phyloP scores from a whole-genome alignment of 2,329 filamentous ascomycete genomes.

The Raffaelea deltoideospora region DNA sequence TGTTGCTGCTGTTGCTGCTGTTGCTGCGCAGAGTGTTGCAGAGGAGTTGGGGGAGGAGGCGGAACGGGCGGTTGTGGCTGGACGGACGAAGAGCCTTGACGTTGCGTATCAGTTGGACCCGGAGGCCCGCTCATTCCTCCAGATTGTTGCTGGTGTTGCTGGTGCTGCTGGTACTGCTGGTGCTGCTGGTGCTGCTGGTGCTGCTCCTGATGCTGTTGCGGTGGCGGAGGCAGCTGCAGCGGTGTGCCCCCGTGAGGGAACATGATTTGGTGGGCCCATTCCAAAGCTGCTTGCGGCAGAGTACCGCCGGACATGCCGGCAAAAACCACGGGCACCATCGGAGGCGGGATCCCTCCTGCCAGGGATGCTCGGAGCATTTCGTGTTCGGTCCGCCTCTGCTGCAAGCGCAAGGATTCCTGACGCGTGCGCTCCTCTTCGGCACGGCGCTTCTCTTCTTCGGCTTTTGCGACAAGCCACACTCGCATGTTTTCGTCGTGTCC shows the following conservation, averaged over 20 bases:
- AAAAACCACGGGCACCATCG: slow-evolving; percentile 62
- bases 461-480: slow-evolving; percentile 54
- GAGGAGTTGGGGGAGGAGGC: background rate
- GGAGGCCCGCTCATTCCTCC: slow-evolving; percentile 16
- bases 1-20: slow-evolving; percentile 3
- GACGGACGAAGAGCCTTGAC: slow-evolving; percentile 21
- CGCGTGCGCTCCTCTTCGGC: slow-evolving; percentile 60
- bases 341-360: slow-evolving; percentile 54
- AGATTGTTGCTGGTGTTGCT: slow-evolving; percentile 19
- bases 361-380: slow-evolving; percentile 57
- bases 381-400: slow-evolving; percentile 59
- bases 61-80: background rate
- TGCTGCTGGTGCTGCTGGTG: slow-evolving; percentile 18
- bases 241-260: slow-evolving; percentile 21
- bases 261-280: slow-evolving; percentile 55
- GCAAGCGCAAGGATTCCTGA: slow-evolving; percentile 50
- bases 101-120: slow-evolving; percentile 34
- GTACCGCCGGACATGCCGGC: slow-evolving; percentile 52
- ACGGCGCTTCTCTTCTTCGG: slow-evolving; percentile 56
- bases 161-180: slow-evolving; percentile 34
- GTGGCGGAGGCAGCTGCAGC: background rate
- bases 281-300: slow-evolving; percentile 44
- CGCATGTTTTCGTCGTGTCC: slow-evolving; percentile 56
- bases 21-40: background rate
- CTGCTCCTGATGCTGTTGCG: slow-evolving; percentile 5